These are phyloP conservation scores for Trichomonas gallinae DNA, from an alignment of 208 protist species.

Conservation along the genomic window DNA sequence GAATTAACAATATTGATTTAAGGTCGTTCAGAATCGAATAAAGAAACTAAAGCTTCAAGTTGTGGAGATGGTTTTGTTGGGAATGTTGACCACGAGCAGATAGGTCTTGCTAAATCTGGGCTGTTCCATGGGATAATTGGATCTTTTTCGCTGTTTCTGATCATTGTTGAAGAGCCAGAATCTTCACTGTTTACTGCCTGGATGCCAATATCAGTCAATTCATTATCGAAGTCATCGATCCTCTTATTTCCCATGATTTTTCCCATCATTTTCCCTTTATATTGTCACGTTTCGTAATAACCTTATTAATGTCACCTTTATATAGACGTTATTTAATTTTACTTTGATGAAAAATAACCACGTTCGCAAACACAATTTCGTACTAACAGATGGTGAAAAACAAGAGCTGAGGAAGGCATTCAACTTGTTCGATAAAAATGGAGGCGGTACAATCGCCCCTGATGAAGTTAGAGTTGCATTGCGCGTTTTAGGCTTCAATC, in stretches of 20 bases:
- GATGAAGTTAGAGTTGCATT: neutral
- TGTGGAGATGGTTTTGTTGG: neutral
- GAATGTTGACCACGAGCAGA: neutral
- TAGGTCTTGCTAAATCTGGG: neutral
- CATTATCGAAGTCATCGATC: neutral
- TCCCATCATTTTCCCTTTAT: neutral
- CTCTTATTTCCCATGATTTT: neutral
- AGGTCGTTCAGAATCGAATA: neutral
- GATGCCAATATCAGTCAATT: neutral
- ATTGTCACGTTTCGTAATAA: neutral
- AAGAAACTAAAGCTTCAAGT: neutral
- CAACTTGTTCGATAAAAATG: conserved; percentile 17
- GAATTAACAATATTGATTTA: neutral
- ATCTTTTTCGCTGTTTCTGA: neutral
- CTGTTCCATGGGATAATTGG: neutral
- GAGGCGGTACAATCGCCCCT: neutral
- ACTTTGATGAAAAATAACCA: neutral
- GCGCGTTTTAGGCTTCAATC: neutral
- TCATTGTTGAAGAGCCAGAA: neutral
- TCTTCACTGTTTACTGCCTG: neutral
- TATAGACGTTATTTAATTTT: neutral
- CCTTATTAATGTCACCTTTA: neutral
- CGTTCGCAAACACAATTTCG: neutral
- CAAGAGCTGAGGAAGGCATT: neutral
- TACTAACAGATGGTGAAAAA: neutral